A percentile compares a stretch with the other conserved stretches of the same genome.
phyloP scores from a whole-genome alignment of 2,329 filamentous ascomycete genomes.

The Rhytidhysteron rufulum region DNA sequence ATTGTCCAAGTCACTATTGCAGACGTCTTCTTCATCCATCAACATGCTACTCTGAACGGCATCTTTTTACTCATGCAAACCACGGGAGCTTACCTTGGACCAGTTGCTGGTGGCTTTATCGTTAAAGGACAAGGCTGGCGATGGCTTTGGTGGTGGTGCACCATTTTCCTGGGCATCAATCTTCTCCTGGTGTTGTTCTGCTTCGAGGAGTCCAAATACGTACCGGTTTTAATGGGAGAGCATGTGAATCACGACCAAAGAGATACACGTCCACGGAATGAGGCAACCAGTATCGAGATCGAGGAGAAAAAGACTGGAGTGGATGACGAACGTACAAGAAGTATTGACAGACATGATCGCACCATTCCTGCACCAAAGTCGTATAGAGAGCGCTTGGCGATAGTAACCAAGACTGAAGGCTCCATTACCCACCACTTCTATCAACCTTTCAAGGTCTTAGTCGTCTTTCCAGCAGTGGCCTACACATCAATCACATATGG shows the following conservation, averaged over 20 bases:
- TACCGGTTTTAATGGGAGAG: constrained; percentile 9
- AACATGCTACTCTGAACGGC: constrained; percentile 46
- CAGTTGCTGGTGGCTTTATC: constrained; percentile 41
- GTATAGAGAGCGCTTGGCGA: too few relatives aligned
- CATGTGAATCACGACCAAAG: too few relatives aligned
- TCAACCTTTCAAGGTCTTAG: constrained; percentile 36
- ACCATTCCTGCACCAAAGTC: too few relatives aligned
- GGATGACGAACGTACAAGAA: too few relatives aligned
- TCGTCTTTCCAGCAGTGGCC: constrained; percentile 37
- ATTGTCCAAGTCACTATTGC: constrained; percentile 47
- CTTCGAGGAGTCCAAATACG: constrained; percentile 37
- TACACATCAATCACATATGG: constrained; percentile 37
- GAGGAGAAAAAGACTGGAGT: too few relatives aligned
- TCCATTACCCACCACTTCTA: constrained; percentile 32
- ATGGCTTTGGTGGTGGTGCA: constrained; percentile 49
- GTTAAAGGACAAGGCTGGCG: constrained; percentile 45
- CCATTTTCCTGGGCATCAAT: constrained; percentile 37
- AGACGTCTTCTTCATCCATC: constrained; percentile 49
- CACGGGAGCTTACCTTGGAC: constrained; percentile 35
- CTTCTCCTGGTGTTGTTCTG: constrained; percentile 41
- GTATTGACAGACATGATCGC: too few relatives aligned
- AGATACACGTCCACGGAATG: too few relatives aligned
- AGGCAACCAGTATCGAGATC: too few relatives aligned
- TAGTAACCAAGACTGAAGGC: too few relatives aligned
- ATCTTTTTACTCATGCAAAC: constrained; percentile 41